Base-by-base conservation (phyloP, 2,329 filamentous ascomycete species). In the Verticillium longisporum region DNA sequence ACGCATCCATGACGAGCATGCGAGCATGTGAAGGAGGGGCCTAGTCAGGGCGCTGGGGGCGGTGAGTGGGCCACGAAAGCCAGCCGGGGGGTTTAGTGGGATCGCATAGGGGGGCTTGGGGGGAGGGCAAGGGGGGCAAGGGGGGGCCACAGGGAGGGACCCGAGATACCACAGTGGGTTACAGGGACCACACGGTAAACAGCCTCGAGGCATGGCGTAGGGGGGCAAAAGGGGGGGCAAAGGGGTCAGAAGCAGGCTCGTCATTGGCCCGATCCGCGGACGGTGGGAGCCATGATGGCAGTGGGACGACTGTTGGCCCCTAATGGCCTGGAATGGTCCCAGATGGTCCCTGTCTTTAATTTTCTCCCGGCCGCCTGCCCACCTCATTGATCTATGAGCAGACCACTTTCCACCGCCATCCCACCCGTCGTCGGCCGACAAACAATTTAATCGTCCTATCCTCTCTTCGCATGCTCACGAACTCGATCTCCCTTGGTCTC, bases 231-330 rank as follows among this genome's bases (percentile, higher is more conserved):
- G 45, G 55, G 32, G 55, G 34, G 26, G 26, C 26, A 56, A 56
- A 56, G 32, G 55, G 55, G 55, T 31, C 55, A 14, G 55, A 31
- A 31, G 21, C 5, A 26, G 26, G 26, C 9, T 10, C 55, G 6
- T 56, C n/a, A 56, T 56, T 56, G 55, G 55, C n/a, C 10, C 18
- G 55, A 41, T 32, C 56, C 7, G 56, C 21, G n/a, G n/a, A 41
- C 56, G 56, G 56, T 58, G 56, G 56, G 26, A 41, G 56, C 56
- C 56, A 38, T 53, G 13, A 41, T 58, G 56, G 56, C 56, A 50
- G 45, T 50, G n/a, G 45, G n/a, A 50, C 45, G n/a, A 50, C 45
- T 50, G 45, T 50, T 21, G n/a, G 18, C 45, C 45, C 45, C 45
- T 50, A 50, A 50, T 50, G 45, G 45, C 45, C 45, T 7, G 45